Percentiles rank a stretch among this genome's conserved stretches.
Evolutionary conservation across 1,284 basidiomycete genomes (phyloP).

Genomic region (Trichosporon ovoides): DNA sequence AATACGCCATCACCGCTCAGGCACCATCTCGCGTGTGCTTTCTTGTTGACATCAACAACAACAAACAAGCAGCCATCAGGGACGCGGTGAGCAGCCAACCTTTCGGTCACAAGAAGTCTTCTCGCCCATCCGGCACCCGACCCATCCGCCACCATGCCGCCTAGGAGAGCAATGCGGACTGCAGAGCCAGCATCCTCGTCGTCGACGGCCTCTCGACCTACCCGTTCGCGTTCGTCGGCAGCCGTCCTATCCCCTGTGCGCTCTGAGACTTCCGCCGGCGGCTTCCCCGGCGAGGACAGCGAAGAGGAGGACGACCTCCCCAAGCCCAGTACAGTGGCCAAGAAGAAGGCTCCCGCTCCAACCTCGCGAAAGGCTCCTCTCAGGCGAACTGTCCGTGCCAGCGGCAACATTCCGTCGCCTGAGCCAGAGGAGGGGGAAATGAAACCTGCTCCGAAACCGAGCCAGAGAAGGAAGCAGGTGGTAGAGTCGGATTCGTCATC

Average conservation of each 20-base stretch:
- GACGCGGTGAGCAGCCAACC: background rate
- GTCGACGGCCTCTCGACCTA: background rate
- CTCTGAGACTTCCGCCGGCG: background rate
- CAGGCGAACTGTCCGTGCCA: background rate
- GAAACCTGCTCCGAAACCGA: background rate
- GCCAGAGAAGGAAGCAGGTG: conserved; percentile 14
- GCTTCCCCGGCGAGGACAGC: conserved; percentile 6
- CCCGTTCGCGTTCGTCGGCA: background rate
- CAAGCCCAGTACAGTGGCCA: background rate
- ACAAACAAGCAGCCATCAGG: background rate
- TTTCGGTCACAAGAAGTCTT: no score
- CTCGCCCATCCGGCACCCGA: background rate
- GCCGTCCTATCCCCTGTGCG: background rate
- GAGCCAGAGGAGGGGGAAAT: conserved; percentile 1
- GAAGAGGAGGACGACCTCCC: conserved; percentile 7
- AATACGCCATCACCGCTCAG: background rate
- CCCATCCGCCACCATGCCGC: conserved; percentile 15
- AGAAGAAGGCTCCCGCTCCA: conserved; percentile 6
- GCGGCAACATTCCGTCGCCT: background rate
- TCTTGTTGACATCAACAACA: conserved; percentile 1
- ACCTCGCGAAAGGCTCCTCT: background rate
- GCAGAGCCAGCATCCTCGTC: background rate
- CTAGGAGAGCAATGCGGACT: conserved; percentile 12
- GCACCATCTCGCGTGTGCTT: conserved; percentile 3
- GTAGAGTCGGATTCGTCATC: conserved; percentile 13